Percentiles rank a stretch among this genome's conserved stretches.
Evolutionary conservation across 257 asterid species (phyloP).

Genomic region (Nicotiana knightiana): DNA sequence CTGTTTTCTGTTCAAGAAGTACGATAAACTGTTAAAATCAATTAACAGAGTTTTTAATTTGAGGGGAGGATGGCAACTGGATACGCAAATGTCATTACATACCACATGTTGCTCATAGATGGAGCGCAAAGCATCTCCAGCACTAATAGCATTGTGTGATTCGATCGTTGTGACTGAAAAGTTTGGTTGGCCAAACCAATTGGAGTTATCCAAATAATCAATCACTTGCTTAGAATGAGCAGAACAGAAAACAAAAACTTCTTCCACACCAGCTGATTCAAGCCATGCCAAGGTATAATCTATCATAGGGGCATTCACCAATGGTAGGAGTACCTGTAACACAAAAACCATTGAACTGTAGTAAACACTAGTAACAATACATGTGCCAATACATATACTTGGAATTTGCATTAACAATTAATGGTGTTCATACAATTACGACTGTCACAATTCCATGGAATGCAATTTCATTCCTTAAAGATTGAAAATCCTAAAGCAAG

Average conservation of each 20-base stretch:
- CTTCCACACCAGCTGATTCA: conserved; percentile 93
- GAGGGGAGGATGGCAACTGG: neutral
- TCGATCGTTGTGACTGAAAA: conserved; percentile 70
- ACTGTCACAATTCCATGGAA: neutral
- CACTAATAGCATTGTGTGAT: conserved; percentile 71
- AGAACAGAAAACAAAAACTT: conserved; percentile 89
- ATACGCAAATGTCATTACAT: conserved; percentile 15
- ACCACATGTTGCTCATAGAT: conserved; percentile 88
- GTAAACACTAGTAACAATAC: neutral
- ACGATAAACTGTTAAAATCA: neutral
- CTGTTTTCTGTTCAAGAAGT: neutral
- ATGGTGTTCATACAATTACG: neutral
- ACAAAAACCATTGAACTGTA: neutral
- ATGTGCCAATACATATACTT: neutral
- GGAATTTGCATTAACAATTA: neutral
- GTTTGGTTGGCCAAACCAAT: conserved; percentile 71
- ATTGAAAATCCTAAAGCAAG: neutral
- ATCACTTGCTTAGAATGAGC: conserved; percentile 93
- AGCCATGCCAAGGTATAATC: conserved; percentile 96
- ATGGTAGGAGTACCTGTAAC: conserved; percentile 69
- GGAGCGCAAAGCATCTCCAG: conserved; percentile 89
- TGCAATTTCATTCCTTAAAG: neutral
- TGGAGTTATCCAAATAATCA: conserved; percentile 60
- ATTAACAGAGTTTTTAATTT: neutral
- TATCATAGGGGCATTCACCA: conserved; percentile 91